Evolutionary conservation across 768 basidiomycete genomes (phyloP).

Genomic region (Lentinula sp.): DNA sequence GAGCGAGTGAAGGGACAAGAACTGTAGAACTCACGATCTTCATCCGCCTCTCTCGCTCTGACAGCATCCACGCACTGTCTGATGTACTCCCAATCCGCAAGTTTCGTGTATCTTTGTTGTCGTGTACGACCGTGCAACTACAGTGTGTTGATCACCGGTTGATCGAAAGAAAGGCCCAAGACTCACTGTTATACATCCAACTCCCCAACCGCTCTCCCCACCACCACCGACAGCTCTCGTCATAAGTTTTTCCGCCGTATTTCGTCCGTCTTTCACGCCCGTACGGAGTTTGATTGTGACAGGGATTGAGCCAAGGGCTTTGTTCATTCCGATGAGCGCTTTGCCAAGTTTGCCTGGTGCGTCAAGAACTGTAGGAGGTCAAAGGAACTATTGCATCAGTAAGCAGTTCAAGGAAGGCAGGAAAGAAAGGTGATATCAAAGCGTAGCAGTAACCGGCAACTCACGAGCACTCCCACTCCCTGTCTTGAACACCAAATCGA

Average conservation of each 20-base stretch:
- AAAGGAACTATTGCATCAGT: not conserved
- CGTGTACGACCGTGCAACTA: constrained; percentile 95
- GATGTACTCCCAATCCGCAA: constrained; percentile 95
- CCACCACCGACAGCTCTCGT: constrained; percentile 51
- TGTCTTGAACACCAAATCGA: constrained; percentile 89
- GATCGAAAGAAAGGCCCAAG: no score
- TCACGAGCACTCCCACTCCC: constrained; percentile 86
- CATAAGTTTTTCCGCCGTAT: constrained; percentile 86
- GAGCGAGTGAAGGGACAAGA: not conserved
- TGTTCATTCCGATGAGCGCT: constrained; percentile 88
- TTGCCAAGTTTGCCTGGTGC: constrained; percentile 76
- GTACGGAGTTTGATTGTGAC: constrained; percentile 90
- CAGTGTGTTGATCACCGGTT: no score
- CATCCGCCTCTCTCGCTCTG: constrained; percentile 61
- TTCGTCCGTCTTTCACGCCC: constrained; percentile 84
- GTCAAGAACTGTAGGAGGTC: constrained; percentile 64
- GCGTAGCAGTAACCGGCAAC: constrained; percentile 21
- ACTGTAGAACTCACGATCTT: constrained; percentile 47
- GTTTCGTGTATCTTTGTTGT: constrained; percentile 88
- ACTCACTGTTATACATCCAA: constrained; percentile 36
- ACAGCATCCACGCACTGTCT: constrained; percentile 80
- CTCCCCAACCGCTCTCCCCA: constrained; percentile 43
- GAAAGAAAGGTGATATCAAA: no score
- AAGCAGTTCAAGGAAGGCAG: not conserved
- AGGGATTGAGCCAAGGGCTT: constrained; percentile 84